Evolutionary conservation across 805 yeast species (phyloP).

Genomic region (Hanseniaspora hatyaiensis): DNA sequence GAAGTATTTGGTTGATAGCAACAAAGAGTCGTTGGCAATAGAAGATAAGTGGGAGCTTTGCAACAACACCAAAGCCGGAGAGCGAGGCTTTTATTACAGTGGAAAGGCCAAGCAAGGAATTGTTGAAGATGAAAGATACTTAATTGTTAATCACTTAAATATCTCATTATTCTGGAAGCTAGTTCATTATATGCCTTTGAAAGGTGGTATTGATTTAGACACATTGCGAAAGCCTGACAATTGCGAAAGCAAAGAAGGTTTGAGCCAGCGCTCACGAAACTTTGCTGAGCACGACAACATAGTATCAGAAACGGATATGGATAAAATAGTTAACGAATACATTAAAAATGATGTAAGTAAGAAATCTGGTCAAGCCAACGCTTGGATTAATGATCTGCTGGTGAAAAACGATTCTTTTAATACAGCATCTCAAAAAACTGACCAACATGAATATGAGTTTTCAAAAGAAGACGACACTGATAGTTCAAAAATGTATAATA

Average conservation of each 20-base stretch:
- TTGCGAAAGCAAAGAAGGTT: background rate
- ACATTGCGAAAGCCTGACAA: conserved; percentile 14
- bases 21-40: background rate
- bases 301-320: too few species aligned
- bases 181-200: conserved; percentile 26
- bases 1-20: conserved; percentile 23
- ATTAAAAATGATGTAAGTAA: too few species aligned
- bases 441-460: too few species aligned
- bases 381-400: too few species aligned
- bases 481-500: background rate
- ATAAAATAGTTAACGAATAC: too few species aligned
- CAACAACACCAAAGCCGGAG: conserved; percentile 23
- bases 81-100: conserved; percentile 28
- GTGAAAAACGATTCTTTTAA: background rate
- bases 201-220: conserved; percentile 28
- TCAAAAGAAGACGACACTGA: background rate
- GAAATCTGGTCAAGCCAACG: too few species aligned
- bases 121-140: conserved; percentile 25
- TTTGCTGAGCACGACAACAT: too few species aligned
- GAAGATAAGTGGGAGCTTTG: conserved; percentile 21
- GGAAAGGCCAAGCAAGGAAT: conserved; percentile 21
- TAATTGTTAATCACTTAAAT: conserved; percentile 21
- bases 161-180: conserved; percentile 25
- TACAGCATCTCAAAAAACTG: background rate
- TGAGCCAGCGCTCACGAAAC: background rate